Evolutionary conservation across 1,284 basidiomycete genomes (phyloP).

Genomic region (Sparassis latifolia): DNA sequence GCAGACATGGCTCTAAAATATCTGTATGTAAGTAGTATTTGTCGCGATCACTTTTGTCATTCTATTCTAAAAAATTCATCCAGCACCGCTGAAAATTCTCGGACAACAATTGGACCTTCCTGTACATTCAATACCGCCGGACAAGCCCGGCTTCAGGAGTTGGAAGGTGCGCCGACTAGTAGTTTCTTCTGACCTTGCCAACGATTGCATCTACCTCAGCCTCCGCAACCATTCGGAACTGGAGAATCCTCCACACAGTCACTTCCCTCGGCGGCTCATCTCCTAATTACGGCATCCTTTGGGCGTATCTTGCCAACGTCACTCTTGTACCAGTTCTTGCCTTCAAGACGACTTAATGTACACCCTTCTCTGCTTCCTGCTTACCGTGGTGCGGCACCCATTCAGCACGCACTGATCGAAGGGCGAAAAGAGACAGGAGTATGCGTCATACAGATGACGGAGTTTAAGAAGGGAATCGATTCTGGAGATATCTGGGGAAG

Average conservation of each 20-base stretch:
- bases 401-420: slow-evolving; percentile 79
- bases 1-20: slow-evolving; percentile 41
- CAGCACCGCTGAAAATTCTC: slow-evolving; percentile 55
- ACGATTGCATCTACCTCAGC: slow-evolving; percentile 20
- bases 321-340: slow-evolving; percentile 62
- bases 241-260: not conserved
- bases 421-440: slow-evolving; percentile 62
- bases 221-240: slow-evolving; percentile 38
- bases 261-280: slow-evolving; percentile 24
- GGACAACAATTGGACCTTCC: slow-evolving; percentile 43
- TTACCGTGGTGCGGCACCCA: slow-evolving; percentile 90
- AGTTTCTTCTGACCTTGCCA: too few relatives aligned
- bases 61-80: slow-evolving; percentile 1
- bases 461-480: slow-evolving; percentile 52
- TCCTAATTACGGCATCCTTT: slow-evolving; percentile 90
- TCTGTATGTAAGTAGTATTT: slow-evolving; percentile 40
- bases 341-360: slow-evolving; percentile 73
- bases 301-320: slow-evolving; percentile 76
- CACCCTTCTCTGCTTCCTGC: slow-evolving; percentile 87
- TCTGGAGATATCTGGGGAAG: slow-evolving; percentile 53
- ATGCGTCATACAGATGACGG: slow-evolving; percentile 60
- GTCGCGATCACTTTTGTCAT: not conserved
- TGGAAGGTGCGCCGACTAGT: slow-evolving; percentile 41
- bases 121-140: slow-evolving; percentile 52
- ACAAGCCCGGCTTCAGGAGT: slow-evolving; percentile 45